Conservation (phyloP, 129 eudicot species). For the Chrysanthemum makinoi region DNA sequence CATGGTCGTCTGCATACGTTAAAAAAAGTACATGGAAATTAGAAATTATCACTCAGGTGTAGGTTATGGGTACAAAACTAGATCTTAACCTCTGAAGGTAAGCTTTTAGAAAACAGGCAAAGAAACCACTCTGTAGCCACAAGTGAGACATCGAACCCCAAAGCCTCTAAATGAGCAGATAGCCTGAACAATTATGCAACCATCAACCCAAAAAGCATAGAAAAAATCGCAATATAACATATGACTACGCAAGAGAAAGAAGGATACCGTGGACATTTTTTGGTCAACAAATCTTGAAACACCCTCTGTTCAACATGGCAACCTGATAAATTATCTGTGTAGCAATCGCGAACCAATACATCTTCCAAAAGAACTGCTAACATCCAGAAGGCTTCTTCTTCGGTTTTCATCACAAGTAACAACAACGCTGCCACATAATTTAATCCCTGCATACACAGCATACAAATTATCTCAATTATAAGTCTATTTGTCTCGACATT, state of each 20-base stretch:
- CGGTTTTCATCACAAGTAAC: conserved; percentile 93
- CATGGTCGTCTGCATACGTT: conserved; percentile 73
- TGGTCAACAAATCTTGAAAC: conserved; percentile 67
- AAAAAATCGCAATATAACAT: not conserved
- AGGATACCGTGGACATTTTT: conserved; percentile 79
- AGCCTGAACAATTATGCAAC: conserved; percentile 45
- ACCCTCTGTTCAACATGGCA: conserved; percentile 98
- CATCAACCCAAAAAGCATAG: conserved; percentile 14
- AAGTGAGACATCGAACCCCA: conserved; percentile 91
- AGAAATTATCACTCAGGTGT: not conserved
- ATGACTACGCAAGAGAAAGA: not conserved
- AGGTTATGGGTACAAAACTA: not conserved
- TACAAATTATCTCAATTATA: not conserved
- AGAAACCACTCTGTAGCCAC: conserved; percentile 96
- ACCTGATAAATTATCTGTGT: conserved; percentile 80
- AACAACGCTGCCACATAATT: conserved; percentile 91
- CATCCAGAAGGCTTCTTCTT: conserved; percentile 99
- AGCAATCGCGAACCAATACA: conserved; percentile 83
- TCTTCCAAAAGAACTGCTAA: conserved; percentile 86
- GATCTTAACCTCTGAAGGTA: conserved; percentile 86
- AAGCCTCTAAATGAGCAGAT: conserved; percentile 77
- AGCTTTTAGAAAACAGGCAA: conserved; percentile 86
- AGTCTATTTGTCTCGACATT: not conserved
- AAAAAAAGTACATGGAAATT: not conserved
- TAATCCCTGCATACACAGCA: conserved; percentile 59